Conservation (phyloP, 1,284 basidiomycete species). For the Lentinula novae-zelandiae region DNA sequence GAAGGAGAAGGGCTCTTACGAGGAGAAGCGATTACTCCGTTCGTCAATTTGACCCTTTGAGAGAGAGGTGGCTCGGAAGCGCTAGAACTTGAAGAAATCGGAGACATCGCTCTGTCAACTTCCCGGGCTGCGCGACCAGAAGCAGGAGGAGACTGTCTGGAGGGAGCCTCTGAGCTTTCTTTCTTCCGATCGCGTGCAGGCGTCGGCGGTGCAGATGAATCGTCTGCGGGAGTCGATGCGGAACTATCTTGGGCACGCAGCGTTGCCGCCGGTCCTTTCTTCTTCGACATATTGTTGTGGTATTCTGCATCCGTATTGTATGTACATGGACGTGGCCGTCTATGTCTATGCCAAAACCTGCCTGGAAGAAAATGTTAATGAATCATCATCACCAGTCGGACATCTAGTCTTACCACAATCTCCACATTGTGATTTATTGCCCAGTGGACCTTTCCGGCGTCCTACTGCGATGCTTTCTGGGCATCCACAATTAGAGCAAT, state of each 20-base stretch:
- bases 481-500: constrained; percentile 88
- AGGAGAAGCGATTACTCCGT: constrained; percentile 3
- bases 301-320: constrained; percentile 72
- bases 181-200: constrained; percentile 39
- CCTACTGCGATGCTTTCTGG: constrained; percentile 84
- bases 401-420: constrained; percentile 70
- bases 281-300: constrained; percentile 58
- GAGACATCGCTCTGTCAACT: constrained; percentile 55
- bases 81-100: constrained; percentile 66
- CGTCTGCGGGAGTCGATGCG: constrained; percentile 38
- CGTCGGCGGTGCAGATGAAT: constrained; percentile 49
- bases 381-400: background rate
- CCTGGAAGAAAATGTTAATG: constrained; percentile 38
- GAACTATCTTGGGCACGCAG: constrained; percentile 37
- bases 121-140: constrained; percentile 26
- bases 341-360: constrained; percentile 83
- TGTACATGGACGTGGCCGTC: constrained; percentile 71
- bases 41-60: constrained; percentile 43
- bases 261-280: constrained; percentile 49
- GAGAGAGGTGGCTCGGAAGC: constrained; percentile 67
- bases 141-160: constrained; percentile 31
- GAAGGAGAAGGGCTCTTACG: constrained; percentile 14
- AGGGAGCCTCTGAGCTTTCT: constrained; percentile 36
- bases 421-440: constrained; percentile 89
- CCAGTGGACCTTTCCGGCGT: constrained; percentile 82